These are phyloP conservation scores for Penicillium riverlandense DNA, from an alignment of 495 filamentous ascomycete genomes.

Conservation along the genomic window DNA sequence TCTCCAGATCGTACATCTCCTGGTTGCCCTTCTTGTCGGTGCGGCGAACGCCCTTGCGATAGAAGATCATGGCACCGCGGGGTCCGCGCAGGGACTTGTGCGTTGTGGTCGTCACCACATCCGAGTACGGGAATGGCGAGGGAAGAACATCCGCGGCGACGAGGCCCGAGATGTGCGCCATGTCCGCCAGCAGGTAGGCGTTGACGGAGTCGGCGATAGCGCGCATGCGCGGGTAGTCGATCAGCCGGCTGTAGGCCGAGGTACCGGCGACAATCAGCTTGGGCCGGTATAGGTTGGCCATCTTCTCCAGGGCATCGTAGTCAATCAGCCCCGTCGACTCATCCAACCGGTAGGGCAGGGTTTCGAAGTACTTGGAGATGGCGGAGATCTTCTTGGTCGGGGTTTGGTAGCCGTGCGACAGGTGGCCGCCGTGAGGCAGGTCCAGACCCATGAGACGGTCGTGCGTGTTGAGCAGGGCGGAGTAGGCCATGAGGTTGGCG, in stretches of 20 bases:
- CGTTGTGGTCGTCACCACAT: slow-evolving; percentile 96
- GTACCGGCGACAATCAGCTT: slow-evolving; percentile 94
- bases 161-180: slow-evolving; percentile 96
- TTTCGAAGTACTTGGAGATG: slow-evolving; percentile 98
- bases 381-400: slow-evolving; percentile 98
- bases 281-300: slow-evolving; percentile 80
- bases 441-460: slow-evolving; percentile 97
- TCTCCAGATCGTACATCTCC: slow-evolving; percentile 85
- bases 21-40: slow-evolving; percentile 82
- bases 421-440: slow-evolving; percentile 90
- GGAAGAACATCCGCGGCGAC: slow-evolving; percentile 87
- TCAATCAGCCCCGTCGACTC: slow-evolving; percentile 89
- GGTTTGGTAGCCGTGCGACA: slow-evolving; percentile 97
- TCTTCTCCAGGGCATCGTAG: slow-evolving; percentile 80
- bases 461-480: slow-evolving; percentile 82
- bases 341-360: slow-evolving; percentile 86
- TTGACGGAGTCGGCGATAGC: slow-evolving; percentile 83
- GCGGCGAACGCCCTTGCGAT: slow-evolving; percentile 79
- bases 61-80: slow-evolving; percentile 97
- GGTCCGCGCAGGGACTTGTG: slow-evolving; percentile 96
- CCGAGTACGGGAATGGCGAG: slow-evolving; percentile 80
- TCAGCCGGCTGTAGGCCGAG: slow-evolving; percentile 87
- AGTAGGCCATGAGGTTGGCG: slow-evolving; percentile 94
- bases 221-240: slow-evolving; percentile 86
- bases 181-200: slow-evolving; percentile 88